phyloP scores from a whole-genome alignment of 2,329 filamentous ascomycete species.

The Epicoccum sorghinum region DNA sequence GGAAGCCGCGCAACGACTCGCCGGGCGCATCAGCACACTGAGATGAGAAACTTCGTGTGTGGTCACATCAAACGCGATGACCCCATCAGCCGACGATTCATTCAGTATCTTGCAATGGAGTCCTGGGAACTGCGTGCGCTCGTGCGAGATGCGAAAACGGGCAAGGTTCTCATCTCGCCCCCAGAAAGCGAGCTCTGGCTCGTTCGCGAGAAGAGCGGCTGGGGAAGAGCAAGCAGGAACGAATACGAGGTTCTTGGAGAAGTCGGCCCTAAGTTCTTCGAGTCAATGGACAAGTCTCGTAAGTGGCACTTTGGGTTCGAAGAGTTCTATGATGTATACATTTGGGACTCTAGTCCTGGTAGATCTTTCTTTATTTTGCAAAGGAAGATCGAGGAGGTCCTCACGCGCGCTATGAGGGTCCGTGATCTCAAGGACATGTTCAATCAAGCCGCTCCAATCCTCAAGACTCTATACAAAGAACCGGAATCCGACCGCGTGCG shows the following conservation, averaged over 20 bases:
- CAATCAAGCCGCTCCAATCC: conserved; percentile 38
- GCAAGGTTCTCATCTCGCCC: conserved; percentile 45
- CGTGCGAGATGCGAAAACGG: conserved; percentile 52
- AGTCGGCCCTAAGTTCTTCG: conserved; percentile 49
- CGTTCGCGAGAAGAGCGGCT: conserved; percentile 46
- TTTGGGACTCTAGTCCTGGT: conserved; percentile 50
- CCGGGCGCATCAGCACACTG: conserved; percentile 43
- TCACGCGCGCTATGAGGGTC: conserved; percentile 49
- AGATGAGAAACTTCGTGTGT: conserved; percentile 52
- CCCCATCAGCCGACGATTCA: conserved; percentile 49
- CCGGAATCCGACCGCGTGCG: conserved; percentile 42
- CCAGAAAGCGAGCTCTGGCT: conserved; percentile 50
- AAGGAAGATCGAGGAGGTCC: conserved; percentile 39
- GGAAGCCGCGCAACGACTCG: conserved; percentile 43
- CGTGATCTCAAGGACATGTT: conserved; percentile 40
- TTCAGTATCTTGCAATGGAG: conserved; percentile 53
- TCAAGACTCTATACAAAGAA: conserved; percentile 48
- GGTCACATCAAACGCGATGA: conserved; percentile 52
- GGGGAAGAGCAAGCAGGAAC: conserved; percentile 49
- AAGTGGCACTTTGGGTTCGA: conserved; percentile 51
- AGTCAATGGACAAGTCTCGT: conserved; percentile 46
- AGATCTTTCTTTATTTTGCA: conserved; percentile 37
- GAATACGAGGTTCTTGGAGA: conserved; percentile 46
- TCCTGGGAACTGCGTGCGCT: conserved; percentile 46
- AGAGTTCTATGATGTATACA: conserved; percentile 52